phyloP scores from a whole-genome alignment of 192 early-diverging fungal species.

The Coemansia asiatica region DNA sequence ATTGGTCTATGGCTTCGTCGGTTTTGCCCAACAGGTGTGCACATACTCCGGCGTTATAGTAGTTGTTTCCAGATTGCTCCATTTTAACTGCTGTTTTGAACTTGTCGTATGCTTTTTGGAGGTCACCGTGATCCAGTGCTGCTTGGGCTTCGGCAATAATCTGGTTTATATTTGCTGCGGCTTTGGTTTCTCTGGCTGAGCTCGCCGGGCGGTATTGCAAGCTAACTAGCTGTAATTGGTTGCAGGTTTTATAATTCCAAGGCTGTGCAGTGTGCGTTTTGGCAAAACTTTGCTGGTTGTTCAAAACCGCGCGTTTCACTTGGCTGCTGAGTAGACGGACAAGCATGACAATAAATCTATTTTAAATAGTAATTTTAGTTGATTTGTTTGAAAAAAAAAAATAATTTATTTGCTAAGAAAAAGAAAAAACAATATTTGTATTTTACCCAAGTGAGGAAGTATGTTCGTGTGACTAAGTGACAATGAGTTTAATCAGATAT shows the following conservation, averaged over 20 bases:
- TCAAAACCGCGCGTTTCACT: background rate
- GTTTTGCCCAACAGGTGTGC: constrained; percentile 54
- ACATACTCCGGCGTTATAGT: constrained; percentile 43
- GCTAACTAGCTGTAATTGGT: background rate
- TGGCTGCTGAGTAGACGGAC: background rate
- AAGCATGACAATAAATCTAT: too few relatives aligned
- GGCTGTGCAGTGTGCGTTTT: too few relatives aligned
- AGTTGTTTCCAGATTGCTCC: constrained; percentile 18
- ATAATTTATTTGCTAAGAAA: too few relatives aligned
- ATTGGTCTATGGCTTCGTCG: constrained; percentile 59
- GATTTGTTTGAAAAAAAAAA: too few relatives aligned
- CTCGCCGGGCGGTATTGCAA: background rate
- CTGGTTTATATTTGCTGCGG: background rate
- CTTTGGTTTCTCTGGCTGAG: too few relatives aligned
- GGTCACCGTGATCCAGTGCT: constrained; percentile 23
- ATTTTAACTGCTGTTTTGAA: constrained; percentile 8
- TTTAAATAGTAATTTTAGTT: too few relatives aligned
- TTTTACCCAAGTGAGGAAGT: too few relatives aligned
- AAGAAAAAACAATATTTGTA: too few relatives aligned
- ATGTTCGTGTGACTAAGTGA: too few relatives aligned
- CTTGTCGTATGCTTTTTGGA: background rate
- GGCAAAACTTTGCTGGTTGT: too few relatives aligned
- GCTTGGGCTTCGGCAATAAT: constrained; percentile 15
- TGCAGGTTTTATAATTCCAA: too few relatives aligned
- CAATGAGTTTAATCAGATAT: too few relatives aligned